Conservation (phyloP, 352 stramenopile genomes). For the Pythium brachiatum region DNA sequence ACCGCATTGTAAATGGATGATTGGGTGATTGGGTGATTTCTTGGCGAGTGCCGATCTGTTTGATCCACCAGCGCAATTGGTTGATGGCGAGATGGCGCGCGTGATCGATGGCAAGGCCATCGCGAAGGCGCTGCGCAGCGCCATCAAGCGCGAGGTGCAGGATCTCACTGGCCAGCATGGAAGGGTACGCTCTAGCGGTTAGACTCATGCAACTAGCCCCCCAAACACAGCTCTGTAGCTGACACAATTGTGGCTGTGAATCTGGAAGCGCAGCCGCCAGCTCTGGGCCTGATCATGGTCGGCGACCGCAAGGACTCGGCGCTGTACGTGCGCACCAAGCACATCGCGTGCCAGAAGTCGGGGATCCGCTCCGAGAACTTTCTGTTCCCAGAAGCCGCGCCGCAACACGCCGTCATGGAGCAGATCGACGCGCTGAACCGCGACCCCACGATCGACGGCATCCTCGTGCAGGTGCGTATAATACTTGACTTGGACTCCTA, state of each 20-base stretch:
- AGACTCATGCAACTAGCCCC: not conserved
- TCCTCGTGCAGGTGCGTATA: conserved; percentile 84
- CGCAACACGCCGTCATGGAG: conserved; percentile 49
- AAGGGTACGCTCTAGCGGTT: conserved; percentile 32
- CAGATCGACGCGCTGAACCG: conserved; percentile 77
- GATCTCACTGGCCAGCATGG: conserved; percentile 47
- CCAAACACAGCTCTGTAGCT: not conserved
- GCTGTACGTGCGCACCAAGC: conserved; percentile 99
- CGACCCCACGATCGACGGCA: conserved; percentile 78
- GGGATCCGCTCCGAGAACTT: conserved; percentile 93
- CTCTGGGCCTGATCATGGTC: conserved; percentile 98
- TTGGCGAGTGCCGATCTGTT: not conserved
- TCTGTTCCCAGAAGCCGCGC: conserved; percentile 61
- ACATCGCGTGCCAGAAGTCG: conserved; percentile 92
- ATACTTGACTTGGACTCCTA: too few species aligned
- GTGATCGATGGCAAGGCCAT: conserved; percentile 76
- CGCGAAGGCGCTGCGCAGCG: conserved; percentile 54
- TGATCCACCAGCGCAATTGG: not conserved
- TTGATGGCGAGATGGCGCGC: conserved; percentile 26
- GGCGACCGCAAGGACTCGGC: conserved; percentile 94
- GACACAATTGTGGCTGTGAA: not conserved
- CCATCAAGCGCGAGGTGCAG: conserved; percentile 61
- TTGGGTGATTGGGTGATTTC: not conserved
- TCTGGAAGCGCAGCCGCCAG: conserved; percentile 62
- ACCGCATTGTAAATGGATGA: too few species aligned